Evolutionary conservation across 1,284 basidiomycete species (phyloP), one percentile per base, ranked within the genome.

Genomic region (Earliella scabrosa): DNA sequence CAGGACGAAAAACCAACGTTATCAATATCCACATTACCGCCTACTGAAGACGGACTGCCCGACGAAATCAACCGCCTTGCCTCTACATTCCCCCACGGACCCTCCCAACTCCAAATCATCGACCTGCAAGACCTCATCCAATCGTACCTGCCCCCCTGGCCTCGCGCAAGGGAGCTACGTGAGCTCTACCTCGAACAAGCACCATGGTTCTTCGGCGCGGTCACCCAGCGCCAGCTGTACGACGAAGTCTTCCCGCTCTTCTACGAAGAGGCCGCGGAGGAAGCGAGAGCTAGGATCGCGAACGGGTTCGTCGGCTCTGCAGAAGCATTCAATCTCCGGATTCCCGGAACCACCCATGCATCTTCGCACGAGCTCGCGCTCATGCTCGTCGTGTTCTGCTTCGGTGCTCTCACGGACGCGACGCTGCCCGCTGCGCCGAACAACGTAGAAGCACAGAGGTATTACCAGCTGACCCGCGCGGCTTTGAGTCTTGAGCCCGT

Each of bases 151-250:
- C 88, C 88, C 0, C 70, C 79, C 0, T 86, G 82, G 77, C 66
- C 72, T 4, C 83, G 86, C 44, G 82, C 83, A 2, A 73, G 70
- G 40, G 76, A 80, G 18, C 75, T 90, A 24, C 80, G 79, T 61
- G 77, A 82, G 23, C 75, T 88, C 13, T 90, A 90, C 68, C 77
- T 90, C 45, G 83, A 86, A 23, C 84, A 87, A 63, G 85, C 87
- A 2, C 85, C 86, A 0, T 90, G 88, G 88, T 88, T 90, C 67
- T 89, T 88, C 59, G 85, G 86, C 29, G 84, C 87, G 0, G 81
- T 89, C 26, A 84, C 83, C 2, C 73, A 75, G 35, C 73, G 73
- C 14, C 87, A 90, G 56, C 71, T 90, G 20, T 60, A 78, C n/a
- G 82, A 86, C 54, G 87, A 90, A 59, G 71, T 85, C 27, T 72